phyloP scores from a whole-genome alignment of 257 asterid species.

The Thymus mandschuricus region DNA sequence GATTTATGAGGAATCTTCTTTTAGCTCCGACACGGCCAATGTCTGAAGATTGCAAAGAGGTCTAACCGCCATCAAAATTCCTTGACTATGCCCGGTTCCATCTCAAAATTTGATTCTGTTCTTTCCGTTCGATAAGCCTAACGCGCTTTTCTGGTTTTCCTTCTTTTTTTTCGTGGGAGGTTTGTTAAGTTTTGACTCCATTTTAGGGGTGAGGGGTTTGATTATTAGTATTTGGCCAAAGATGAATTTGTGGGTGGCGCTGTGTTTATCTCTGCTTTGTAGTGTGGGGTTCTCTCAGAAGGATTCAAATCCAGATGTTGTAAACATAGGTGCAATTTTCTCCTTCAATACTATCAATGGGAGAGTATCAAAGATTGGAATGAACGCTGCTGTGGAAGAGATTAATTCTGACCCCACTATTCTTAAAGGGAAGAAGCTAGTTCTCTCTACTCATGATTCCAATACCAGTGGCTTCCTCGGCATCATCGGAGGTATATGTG shows the following conservation, averaged over 20 bases:
- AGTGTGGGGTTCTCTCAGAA: slow-evolving; percentile 35
- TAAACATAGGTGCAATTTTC: slow-evolving; percentile 74
- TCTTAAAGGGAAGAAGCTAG: slow-evolving; percentile 59
- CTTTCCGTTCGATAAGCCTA: not conserved
- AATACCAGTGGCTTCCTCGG: slow-evolving; percentile 74
- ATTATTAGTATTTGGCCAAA: not conserved
- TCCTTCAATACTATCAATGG: slow-evolving; percentile 62
- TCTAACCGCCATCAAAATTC: not conserved
- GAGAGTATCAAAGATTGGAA: slow-evolving; percentile 69
- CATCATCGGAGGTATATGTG: slow-evolving; percentile 67
- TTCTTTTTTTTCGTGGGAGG: not conserved
- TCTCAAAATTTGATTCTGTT: not conserved
- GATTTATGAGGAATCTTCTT: slow-evolving; percentile 28
- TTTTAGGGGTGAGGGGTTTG: slow-evolving; percentile 18
- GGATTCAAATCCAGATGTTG: slow-evolving; percentile 37
- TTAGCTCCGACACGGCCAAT: slow-evolving; percentile 24
- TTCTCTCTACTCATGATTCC: slow-evolving; percentile 59
- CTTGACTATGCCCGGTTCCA: not conserved
- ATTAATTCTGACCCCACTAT: slow-evolving; percentile 63
- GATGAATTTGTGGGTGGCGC: slow-evolving; percentile 35
- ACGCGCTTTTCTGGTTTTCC: not conserved
- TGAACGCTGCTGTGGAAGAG: slow-evolving; percentile 82
- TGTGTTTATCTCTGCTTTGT: slow-evolving; percentile 33
- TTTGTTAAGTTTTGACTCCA: slow-evolving; percentile 7
- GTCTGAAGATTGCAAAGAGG: slow-evolving; percentile 20